phyloP scores from a whole-genome alignment of 768 basidiomycete species.

The Pleurotus ostreatus region DNA sequence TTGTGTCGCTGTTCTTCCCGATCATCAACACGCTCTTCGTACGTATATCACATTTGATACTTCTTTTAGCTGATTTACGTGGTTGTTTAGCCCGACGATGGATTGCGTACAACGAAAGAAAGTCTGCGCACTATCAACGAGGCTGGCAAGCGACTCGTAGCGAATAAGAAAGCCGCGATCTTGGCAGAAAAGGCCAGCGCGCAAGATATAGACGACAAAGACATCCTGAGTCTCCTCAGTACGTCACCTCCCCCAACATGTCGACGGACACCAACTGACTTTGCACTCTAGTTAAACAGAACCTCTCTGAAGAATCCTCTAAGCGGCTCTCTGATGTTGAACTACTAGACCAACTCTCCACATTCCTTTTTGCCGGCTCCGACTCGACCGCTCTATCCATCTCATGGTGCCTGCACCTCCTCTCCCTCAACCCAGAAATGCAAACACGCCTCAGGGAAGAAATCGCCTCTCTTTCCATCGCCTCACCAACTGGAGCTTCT shows the following conservation, averaged over 20 bases:
- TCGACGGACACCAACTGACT: not conserved
- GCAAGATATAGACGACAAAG: conserved; percentile 31
- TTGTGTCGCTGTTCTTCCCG: conserved; percentile 45
- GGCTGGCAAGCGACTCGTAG: conserved; percentile 38
- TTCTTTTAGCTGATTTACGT: not conserved
- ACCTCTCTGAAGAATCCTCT: conserved; percentile 41
- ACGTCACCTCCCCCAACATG: conserved; percentile 14
- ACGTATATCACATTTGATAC: not conserved
- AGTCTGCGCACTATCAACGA: conserved; percentile 35
- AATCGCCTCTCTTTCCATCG: conserved; percentile 19
- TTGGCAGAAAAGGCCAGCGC: conserved; percentile 28
- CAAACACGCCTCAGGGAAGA: conserved; percentile 58
- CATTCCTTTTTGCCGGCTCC: conserved; percentile 62
- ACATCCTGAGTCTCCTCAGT: conserved; percentile 49
- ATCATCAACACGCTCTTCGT: conserved; percentile 19
- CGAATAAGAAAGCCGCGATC: conserved; percentile 35
- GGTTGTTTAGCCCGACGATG: conserved; percentile 36
- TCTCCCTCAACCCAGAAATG: conserved; percentile 48
- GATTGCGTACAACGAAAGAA: conserved; percentile 31
- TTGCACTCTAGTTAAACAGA: conserved; percentile 49
- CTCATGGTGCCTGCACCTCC: conserved; percentile 54
- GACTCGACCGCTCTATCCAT: conserved; percentile 56
- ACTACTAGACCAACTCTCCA: conserved; percentile 60
- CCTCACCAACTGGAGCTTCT: conserved; percentile 12
- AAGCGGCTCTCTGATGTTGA: conserved; percentile 55